Base-by-base conservation (phyloP, 2,329 filamentous ascomycete genomes). In the Arthroderma sp. region DNA sequence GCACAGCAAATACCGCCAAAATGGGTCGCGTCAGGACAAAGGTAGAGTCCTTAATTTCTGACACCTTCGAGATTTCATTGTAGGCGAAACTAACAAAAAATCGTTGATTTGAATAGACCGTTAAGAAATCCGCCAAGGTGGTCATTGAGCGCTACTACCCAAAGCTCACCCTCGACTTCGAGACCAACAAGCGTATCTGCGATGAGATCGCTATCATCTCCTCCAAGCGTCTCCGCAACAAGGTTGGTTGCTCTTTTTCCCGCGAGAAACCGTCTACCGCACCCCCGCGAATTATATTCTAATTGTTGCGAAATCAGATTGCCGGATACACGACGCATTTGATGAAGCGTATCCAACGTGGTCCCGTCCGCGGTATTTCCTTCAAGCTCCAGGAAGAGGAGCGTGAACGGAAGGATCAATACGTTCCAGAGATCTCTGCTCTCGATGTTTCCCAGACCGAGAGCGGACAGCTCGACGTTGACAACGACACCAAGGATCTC, bases 341-440 rank as follows among this genome's bases (percentile, higher is more conserved):
- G 73, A 98, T 98, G 93, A 96, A 96, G 83, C 91, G 91, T 73
- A 98, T 98, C 63, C 91, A 96, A 79, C 87, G 91, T 70, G 91
- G 91, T 57, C 91, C 91, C 57, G 91, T 98, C 72, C 93, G 91
- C 63, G 91, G 91, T 78, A 98, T 98, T 75, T 98, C 93, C 72
- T 98, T 98, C 88, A 98, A 98, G 81, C 85, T 98, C 51, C 91
- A 98, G 77, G 91, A 98, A 78, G 91, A 98, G 78, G 91, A 98
- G 83, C 86, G 91, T 80, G 91, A 98, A 77, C 84, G 91, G 70
- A 98, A 98, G 85, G 91, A 98, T 78, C 91, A 98, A 78, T 98
- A 95, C 77, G 91, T 98, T 57, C 91, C 91, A 65, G 91, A 98
- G 75, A 78, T 98, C 61, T 98, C 93, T 50, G 91, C 91, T 66